Percentiles rank a stretch among this genome's conserved stretches.
Evolutionary conservation across 2,329 filamentous ascomycete genomes (phyloP).

Genomic region (Ophiostoma perfectum): DNA sequence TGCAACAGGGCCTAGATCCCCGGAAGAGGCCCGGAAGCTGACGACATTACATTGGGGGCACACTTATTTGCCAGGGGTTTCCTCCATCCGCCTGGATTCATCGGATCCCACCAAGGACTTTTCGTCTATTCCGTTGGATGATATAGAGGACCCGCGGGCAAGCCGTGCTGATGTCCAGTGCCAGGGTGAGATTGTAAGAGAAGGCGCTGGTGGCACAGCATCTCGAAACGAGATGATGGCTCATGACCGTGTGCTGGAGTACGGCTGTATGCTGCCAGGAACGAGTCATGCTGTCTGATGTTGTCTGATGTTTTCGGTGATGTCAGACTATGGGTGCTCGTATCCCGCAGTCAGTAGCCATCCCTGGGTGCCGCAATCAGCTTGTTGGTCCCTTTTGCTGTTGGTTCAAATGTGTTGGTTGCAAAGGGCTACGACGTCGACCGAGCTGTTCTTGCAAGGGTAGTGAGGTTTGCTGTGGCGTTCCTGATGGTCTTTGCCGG

Average conservation of each 20-base stretch:
- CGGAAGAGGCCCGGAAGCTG: background rate
- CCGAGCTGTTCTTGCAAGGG: too few species aligned
- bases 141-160: background rate
- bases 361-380: background rate
- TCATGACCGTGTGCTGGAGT: background rate
- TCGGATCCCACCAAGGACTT: background rate
- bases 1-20: background rate
- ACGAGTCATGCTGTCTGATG: conserved; percentile 1
- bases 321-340: background rate
- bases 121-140: background rate
- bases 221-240: background rate
- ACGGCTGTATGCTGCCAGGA: conserved; percentile 4
- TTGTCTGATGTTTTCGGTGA: background rate
- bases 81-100: too few species aligned
- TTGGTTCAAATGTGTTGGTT: background rate
- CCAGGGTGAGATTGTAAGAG: background rate
- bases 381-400: background rate
- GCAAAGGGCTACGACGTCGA: background rate
- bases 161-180: background rate
- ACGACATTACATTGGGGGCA: background rate
- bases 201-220: background rate
- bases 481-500: background rate
- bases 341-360: background rate
- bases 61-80: background rate
- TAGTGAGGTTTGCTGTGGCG: too few species aligned